Conservation (phyloP, 352 stramenopile species). For the Achlya hypogyna region DNA sequence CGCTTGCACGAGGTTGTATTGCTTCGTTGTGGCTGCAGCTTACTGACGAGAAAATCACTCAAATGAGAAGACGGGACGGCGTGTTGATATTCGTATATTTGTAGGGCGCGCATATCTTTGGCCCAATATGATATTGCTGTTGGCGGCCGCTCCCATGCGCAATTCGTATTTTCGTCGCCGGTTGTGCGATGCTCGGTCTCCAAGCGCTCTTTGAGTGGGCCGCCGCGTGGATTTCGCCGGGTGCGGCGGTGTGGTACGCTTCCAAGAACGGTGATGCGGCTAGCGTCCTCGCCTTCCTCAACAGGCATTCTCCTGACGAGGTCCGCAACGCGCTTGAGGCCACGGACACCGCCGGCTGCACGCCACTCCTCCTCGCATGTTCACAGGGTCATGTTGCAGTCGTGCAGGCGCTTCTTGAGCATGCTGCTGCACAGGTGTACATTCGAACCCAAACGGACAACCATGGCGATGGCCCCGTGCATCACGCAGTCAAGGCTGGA, state of each 20-base stretch:
- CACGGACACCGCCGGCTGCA: background rate
- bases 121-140: background rate
- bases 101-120: background rate
- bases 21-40: too few species aligned
- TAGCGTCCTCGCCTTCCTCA: background rate
- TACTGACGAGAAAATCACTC: too few species aligned
- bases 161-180: constrained; percentile 3
- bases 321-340: background rate
- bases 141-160: background rate
- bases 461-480: background rate
- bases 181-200: background rate
- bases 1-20: too few species aligned
- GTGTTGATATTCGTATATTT: background rate
- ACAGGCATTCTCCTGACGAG: background rate
- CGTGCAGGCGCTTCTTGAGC: constrained; percentile 6
- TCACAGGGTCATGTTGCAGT: background rate
- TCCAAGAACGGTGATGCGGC: constrained; percentile 4
- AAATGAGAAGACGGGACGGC: too few species aligned
- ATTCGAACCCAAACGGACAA: background rate
- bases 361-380: constrained; percentile 2
- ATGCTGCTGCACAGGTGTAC: background rate
- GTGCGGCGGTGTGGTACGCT: background rate
- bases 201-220: constrained; percentile 10
- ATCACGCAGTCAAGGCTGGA: constrained; percentile 1
- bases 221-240: constrained; percentile 1